A percentile compares a stretch with the other conserved stretches of the same genome.
phyloP scores from a whole-genome alignment of 2,329 filamentous ascomycete species.

The Arthrocladium fulminans region DNA sequence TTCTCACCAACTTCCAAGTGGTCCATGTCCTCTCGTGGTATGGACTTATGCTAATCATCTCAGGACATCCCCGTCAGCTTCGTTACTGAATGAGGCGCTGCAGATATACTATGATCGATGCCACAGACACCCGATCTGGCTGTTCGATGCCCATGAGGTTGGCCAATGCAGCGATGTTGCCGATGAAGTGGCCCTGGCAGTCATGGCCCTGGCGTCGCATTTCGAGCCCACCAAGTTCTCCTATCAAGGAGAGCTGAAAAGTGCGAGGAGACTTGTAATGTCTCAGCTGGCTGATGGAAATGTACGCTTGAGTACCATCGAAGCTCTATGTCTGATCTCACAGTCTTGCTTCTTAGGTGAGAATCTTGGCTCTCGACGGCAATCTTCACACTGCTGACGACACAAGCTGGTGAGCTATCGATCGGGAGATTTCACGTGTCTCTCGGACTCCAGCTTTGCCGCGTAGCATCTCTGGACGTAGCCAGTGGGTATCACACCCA shows the following conservation, averaged over 20 bases:
- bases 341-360: constrained; percentile 44
- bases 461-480: constrained; percentile 42
- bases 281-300: constrained; percentile 37
- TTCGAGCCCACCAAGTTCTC: constrained; percentile 13
- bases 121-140: constrained; percentile 32
- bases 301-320: constrained; percentile 42
- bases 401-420: constrained; percentile 40
- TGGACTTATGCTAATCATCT: neutral
- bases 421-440: constrained; percentile 45
- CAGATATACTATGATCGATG: constrained; percentile 31
- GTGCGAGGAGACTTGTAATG: constrained; percentile 19
- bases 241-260: constrained; percentile 13
- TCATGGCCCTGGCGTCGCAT: constrained; percentile 28
- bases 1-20: too few species aligned
- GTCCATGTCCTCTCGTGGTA: neutral
- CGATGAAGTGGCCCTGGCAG: constrained; percentile 29
- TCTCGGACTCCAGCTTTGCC: constrained; percentile 43
- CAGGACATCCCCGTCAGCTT: neutral
- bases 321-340: constrained; percentile 43
- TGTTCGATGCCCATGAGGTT: constrained; percentile 29
- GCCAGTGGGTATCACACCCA: constrained; percentile 32
- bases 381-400: constrained; percentile 8
- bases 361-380: neutral
- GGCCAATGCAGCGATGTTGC: constrained; percentile 24
- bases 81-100: constrained; percentile 19